Base-by-base conservation (phyloP, 176 grass and related monocot genomes). In the Chrysopogon serrulatus region DNA sequence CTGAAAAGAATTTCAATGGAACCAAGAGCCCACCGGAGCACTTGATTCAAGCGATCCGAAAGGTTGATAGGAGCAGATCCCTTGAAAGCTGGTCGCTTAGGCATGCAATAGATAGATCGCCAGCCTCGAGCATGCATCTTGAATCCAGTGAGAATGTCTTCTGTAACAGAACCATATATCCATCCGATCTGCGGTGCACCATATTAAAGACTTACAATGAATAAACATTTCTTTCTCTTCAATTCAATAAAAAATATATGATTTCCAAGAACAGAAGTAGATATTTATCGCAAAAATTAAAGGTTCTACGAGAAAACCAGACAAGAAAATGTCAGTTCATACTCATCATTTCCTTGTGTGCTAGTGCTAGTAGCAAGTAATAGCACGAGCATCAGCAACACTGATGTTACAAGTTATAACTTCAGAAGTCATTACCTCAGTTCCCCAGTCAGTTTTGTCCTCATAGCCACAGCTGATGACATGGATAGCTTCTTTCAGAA, bases 401-500 rank as follows among this genome's bases (percentile, higher is more conserved):
- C 37, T 88, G 73, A 48, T 77, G 21, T 13, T 35, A 32, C 40
- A 73, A 65, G 1, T 32, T 23, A 44, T 44, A 45, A 65, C 10
- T 77, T 64, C 34, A 35, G 2, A 5, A 35, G 34, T 35, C 34
- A 35, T 35, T 35, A 35, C 34, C 34, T 35, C 34, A 35, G 34
- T 35, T 35, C 34, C 34, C 34, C 93, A 35, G 34, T 3, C 34
- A 35, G 34, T 35, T 35, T 35, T 35, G 34, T 35, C 34, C 34
- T 35, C 34, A 35, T 35, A 35, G 34, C 34, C 34, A 35, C 51
- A 77, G 6, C 51, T 97, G 81, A 97, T 97, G 70, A 97, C 95
- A 92, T 97, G 95, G 19, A 97, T 97, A 72, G 95, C 95, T 92
- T 97, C 95, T 83, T 97, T 97, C 69, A 97, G 74, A 81, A 97